These are phyloP conservation scores for Talaromyces pinophilus DNA, from an alignment of 2,329 filamentous ascomycete genomes.

Conservation along the genomic window DNA sequence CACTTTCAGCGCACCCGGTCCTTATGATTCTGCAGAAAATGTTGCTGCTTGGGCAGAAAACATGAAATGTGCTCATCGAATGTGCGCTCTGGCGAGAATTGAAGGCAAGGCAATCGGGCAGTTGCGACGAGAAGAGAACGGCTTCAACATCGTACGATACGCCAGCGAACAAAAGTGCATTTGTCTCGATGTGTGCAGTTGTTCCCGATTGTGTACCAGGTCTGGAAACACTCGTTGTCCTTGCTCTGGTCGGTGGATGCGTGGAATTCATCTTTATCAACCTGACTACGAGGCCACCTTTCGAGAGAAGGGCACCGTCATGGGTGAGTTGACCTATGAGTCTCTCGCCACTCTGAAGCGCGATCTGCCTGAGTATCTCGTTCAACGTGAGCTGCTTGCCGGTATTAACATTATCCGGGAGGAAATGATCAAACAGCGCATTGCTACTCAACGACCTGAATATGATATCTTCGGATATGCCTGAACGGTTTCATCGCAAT, in stretches of 20 bases:
- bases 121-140: constrained; percentile 30
- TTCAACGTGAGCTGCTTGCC: constrained; percentile 13
- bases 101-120: constrained; percentile 41
- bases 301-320: constrained; percentile 14
- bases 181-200: constrained; percentile 37
- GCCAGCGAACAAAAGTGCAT: constrained; percentile 40
- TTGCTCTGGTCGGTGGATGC: constrained; percentile 39
- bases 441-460: neutral
- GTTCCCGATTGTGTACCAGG: constrained; percentile 37
- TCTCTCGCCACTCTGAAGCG: constrained; percentile 16
- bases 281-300: constrained; percentile 11
- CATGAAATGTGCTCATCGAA: constrained; percentile 35
- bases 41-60: constrained; percentile 30
- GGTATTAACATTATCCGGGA: constrained; percentile 20
- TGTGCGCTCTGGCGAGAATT: constrained; percentile 37
- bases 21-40: constrained; percentile 23
- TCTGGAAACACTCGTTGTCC: constrained; percentile 36
- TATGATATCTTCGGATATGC: neutral
- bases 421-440: constrained; percentile 21
- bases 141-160: constrained; percentile 32
- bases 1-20: constrained; percentile 26
- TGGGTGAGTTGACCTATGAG: constrained; percentile 20
- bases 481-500: neutral
- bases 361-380: constrained; percentile 12
- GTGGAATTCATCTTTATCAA: constrained; percentile 29